Conservation (phyloP, 75 land plant species). For the Selaginella moellendorffii region DNA sequence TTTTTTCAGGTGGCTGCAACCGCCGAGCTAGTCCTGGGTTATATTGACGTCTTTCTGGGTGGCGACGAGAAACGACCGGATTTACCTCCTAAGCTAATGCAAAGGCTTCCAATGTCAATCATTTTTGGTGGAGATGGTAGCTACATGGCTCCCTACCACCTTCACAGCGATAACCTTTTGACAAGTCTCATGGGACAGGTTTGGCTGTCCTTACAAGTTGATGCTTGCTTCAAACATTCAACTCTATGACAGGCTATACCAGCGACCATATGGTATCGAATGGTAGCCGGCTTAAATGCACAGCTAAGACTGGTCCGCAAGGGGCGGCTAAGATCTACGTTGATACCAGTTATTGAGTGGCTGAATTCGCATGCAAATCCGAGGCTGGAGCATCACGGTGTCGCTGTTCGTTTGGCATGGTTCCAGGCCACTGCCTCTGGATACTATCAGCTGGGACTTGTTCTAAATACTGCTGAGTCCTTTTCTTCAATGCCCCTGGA, state of each 20-base stretch:
- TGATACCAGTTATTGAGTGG: constrained; percentile 66
- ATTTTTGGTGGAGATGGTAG: constrained; percentile 95
- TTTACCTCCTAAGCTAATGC: constrained; percentile 72
- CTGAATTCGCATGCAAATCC: constrained; percentile 80
- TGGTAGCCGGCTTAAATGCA: constrained; percentile 95
- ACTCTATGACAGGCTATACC: constrained; percentile 83
- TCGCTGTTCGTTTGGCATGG: constrained; percentile 74
- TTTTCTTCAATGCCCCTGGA: constrained; percentile 4
- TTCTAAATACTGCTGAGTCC: constrained; percentile 42
- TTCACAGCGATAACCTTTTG: constrained; percentile 87
- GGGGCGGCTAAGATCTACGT: constrained; percentile 43
- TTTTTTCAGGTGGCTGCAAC: constrained; percentile 82
- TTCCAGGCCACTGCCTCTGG: constrained; percentile 68
- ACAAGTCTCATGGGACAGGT: constrained; percentile 94
- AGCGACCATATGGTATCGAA: constrained; percentile 85
- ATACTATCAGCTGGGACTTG: constrained; percentile 74
- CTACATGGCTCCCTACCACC: constrained; percentile 84
- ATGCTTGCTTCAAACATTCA: too few species aligned
- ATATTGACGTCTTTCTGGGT: constrained; percentile 89
- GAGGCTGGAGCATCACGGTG: constrained; percentile 41
- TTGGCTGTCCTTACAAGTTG: too few species aligned
- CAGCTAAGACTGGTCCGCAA: constrained; percentile 66
- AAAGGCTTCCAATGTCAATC: constrained; percentile 64
- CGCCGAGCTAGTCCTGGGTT: constrained; percentile 80
- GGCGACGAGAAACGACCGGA: constrained; percentile 97